Evolutionary conservation across 106 monocot genomes (phyloP).

Genomic region (Platanthera zijinensis): DNA sequence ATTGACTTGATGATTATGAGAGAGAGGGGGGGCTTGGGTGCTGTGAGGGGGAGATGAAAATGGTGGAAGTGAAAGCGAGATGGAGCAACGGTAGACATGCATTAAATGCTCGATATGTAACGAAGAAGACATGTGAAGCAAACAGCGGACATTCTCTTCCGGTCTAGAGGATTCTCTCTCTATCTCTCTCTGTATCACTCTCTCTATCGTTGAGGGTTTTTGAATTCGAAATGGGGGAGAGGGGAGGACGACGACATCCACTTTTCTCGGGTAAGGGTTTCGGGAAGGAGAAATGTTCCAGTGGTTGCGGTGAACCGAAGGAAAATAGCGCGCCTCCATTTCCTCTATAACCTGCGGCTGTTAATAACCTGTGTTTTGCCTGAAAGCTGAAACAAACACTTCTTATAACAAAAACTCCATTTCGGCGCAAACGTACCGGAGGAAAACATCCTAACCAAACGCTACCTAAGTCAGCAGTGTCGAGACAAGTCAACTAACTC

Average conservation of each 20-base stretch:
- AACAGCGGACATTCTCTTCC: not conserved
- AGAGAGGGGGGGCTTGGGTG: not conserved
- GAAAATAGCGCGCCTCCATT: no score
- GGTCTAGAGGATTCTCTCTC: not conserved
- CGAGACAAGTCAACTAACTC: no score
- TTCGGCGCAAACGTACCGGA: no score
- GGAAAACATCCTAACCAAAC: no score
- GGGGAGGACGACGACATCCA: not conserved
- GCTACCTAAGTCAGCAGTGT: no score
- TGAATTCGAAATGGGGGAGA: constrained; percentile 3
- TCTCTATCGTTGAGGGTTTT: not conserved
- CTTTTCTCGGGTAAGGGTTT: not conserved
- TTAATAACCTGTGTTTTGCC: no score
- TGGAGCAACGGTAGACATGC: not conserved
- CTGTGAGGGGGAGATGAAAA: not conserved
- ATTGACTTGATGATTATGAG: not conserved
- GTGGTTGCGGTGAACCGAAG: no score
- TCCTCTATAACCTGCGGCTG: no score
- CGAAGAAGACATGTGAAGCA: not conserved
- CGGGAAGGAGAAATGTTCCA: no score
- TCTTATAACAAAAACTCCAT: no score
- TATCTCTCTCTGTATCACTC: not conserved
- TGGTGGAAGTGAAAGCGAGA: not conserved
- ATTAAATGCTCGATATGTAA: constrained; percentile 1
- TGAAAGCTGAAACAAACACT: no score